phyloP scores from a whole-genome alignment of 371 early-diverging fungal species.

The Mucor velutinosus region DNA sequence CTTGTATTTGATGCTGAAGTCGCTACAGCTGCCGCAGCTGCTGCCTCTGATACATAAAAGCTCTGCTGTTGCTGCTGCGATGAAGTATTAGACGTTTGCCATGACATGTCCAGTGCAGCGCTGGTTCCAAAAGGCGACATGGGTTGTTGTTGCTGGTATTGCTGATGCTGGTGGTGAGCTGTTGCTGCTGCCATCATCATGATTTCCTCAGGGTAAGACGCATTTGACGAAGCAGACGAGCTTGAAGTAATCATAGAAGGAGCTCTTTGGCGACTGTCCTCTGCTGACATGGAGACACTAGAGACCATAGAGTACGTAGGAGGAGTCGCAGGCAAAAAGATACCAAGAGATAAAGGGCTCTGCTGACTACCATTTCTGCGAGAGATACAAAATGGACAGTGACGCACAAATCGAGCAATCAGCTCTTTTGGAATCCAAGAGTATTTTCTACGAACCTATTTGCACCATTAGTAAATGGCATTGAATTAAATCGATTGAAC shows the following conservation, averaged over 20 bases:
- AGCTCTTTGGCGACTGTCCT: constrained; percentile 12
- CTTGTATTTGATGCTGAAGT: not conserved
- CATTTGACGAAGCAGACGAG: constrained; percentile 16
- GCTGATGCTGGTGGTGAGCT: constrained; percentile 7
- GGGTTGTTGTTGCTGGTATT: constrained; percentile 6
- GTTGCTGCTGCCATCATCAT: constrained; percentile 20
- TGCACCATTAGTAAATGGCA: not conserved
- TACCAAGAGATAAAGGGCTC: constrained; percentile 29
- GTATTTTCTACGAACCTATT: constrained; percentile 35
- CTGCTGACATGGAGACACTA: constrained; percentile 1
- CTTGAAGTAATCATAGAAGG: constrained; percentile 21
- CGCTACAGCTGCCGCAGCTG: not conserved
- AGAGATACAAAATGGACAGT: constrained; percentile 53
- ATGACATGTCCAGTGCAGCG: constrained; percentile 15
- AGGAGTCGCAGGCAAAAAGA: constrained; percentile 36
- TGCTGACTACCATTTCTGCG: constrained; percentile 45
- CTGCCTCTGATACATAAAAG: not conserved
- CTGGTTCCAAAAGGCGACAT: constrained; percentile 11
- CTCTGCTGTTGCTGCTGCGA: not conserved
- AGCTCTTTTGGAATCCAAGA: constrained; percentile 58
- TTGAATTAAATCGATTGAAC: not conserved
- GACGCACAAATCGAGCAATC: constrained; percentile 54
- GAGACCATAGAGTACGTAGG: constrained; percentile 27
- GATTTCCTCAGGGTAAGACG: constrained; percentile 20
- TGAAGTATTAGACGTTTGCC: constrained; percentile 8